Evolutionary conservation across 1,284 basidiomycete genomes (phyloP).

Genomic region (Meira nashicola): DNA sequence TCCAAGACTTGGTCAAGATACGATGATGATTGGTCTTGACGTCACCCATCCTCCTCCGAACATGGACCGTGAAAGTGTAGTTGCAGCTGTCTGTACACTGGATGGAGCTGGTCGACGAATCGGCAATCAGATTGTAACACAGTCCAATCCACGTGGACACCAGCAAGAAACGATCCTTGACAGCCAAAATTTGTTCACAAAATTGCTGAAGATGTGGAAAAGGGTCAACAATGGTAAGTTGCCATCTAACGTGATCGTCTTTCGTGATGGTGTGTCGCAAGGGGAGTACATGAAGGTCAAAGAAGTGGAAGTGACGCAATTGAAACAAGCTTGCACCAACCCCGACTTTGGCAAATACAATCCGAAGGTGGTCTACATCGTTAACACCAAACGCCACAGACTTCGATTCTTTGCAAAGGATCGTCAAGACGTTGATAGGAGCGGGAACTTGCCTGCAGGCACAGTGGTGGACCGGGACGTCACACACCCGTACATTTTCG

Average conservation of each 20-base stretch:
- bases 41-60: constrained; percentile 51
- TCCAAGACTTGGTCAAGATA: too few species aligned
- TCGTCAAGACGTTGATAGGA: constrained; percentile 44
- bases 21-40: constrained; percentile 51
- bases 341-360: not conserved
- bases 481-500: constrained; percentile 56
- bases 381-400: constrained; percentile 50
- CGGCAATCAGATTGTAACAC: constrained; percentile 54
- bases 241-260: constrained; percentile 54
- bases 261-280: constrained; percentile 58
- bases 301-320: constrained; percentile 52
- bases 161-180: constrained; percentile 50
- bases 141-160: constrained; percentile 42
- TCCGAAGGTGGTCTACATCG: constrained; percentile 30
- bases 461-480: constrained; percentile 53
- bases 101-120: constrained; percentile 53
- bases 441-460: constrained; percentile 56
- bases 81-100: constrained; percentile 55
- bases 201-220: constrained; percentile 31
- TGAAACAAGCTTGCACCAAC: constrained; percentile 52
- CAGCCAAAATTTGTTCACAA: constrained; percentile 28
- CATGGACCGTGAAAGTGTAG: constrained; percentile 56
- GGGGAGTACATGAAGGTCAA: constrained; percentile 56
- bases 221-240: constrained; percentile 41
- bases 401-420: constrained; percentile 55